phyloP scores from a whole-genome alignment of 2,329 filamentous ascomycete genomes.

The Aspergillus persii region DNA sequence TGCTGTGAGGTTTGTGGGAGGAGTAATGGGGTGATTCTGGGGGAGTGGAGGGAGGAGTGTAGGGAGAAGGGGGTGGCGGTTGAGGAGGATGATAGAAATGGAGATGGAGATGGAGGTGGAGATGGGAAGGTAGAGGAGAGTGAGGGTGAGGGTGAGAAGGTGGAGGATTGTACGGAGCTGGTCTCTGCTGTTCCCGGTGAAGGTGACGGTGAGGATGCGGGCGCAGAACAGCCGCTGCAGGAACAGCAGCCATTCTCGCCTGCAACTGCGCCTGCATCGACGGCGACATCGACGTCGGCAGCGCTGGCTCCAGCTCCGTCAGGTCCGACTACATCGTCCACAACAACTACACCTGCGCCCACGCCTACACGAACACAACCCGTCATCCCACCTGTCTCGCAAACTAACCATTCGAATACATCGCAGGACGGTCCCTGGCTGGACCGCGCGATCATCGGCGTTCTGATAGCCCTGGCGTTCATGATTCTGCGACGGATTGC shows the following conservation, averaged over 20 bases:
- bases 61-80: slow-evolving; percentile 29
- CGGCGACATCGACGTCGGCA: neutral
- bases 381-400: neutral
- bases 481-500: slow-evolving; percentile 59
- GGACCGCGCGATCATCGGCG: slow-evolving; percentile 73
- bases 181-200: neutral
- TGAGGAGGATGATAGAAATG: slow-evolving; percentile 13
- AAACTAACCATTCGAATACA: slow-evolving; percentile 27
- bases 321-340: neutral
- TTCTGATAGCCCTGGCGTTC: slow-evolving; percentile 67
- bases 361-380: slow-evolving; percentile 27
- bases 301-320: neutral
- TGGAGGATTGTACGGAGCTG: neutral
- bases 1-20: slow-evolving; percentile 66
- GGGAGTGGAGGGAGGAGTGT: slow-evolving; percentile 63
- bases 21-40: slow-evolving; percentile 66
- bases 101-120: neutral
- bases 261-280: neutral
- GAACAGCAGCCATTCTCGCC: neutral
- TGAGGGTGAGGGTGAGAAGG: neutral
- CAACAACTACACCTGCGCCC: slow-evolving; percentile 5
- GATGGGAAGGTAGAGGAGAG: neutral
- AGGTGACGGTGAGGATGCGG: neutral
- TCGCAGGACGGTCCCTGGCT: slow-evolving; percentile 61
- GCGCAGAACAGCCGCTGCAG: neutral